Base-by-base conservation (phyloP, 306 rosid genomes). In the Vigna nakashimae region DNA sequence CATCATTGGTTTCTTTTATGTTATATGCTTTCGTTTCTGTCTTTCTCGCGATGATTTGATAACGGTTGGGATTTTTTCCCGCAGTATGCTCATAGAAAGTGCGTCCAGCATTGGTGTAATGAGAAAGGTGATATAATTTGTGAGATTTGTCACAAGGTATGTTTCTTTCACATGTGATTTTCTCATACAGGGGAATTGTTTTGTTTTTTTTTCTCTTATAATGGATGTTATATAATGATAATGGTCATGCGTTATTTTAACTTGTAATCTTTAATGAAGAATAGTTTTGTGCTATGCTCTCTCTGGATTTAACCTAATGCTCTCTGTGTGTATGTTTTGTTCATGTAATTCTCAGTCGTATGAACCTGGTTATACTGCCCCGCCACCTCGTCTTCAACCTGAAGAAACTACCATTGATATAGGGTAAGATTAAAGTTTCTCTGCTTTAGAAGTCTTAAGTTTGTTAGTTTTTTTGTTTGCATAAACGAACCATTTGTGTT, bases 31-130 rank as follows among this genome's bases (percentile, higher is more conserved):
- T 34, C 64, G 8, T 73, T 26, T 22, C 63, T 65, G 11, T 66
- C n/a, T 67, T 9, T 58, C 17, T 74, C 6, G 17, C 42, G 1
- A 55, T n/a, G 13, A 52, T 13, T 42, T 42, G 46, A 9, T 42
- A 42, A 9, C 52, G 2, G 7, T 52, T 59, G 62, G 16, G 24
- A 3, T 34, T 24, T 24, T 42, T 38, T 60, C 28, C 2, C 16
- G 60, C 88, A 93, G 97, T 93, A 85, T 84, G 98, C 98, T 62
- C 98, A 91, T 75, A 87, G 98, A 84, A 93, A 93, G 89, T 93
- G 98, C 64, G 91, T 93, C 46, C 98, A 93, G 84, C 94, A 84
- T 84, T 93, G 98, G 98, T 91, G 97, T 83, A 80, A 93, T 43
- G 98, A 93, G 85, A 93, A 93, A 86, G 98, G 98, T 45, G 98